phyloP scores from a whole-genome alignment of 192 early-diverging fungal species.

The Mortierella antarctica region DNA sequence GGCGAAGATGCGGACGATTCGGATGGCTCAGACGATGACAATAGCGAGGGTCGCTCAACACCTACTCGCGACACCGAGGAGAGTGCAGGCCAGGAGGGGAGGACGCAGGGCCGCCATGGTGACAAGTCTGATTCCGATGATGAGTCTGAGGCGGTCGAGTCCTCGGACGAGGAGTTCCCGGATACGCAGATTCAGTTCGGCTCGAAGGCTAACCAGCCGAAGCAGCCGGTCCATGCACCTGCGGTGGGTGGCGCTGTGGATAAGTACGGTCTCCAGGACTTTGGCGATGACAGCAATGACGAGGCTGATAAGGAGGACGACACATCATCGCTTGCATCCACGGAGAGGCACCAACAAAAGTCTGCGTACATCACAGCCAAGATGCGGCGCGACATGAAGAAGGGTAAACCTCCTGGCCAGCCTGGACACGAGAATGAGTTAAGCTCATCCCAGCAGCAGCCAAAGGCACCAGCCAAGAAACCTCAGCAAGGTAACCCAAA shows the following conservation, averaged over 20 bases:
- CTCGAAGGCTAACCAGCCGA: conserved; percentile 13
- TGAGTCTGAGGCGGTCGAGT: conserved; percentile 47
- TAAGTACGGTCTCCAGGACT: conserved; percentile 65
- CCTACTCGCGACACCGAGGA: conserved; percentile 12
- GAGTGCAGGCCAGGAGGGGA: conserved; percentile 1
- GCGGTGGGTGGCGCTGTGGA: conserved; percentile 30
- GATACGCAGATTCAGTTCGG: conserved; percentile 60
- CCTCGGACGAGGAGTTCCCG: conserved; percentile 63
- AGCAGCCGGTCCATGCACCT: background rate
- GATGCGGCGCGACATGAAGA: conserved; percentile 85
- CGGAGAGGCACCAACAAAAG: conserved; percentile 30
- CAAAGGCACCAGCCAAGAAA: conserved; percentile 10
- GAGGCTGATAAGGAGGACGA: conserved; percentile 55
- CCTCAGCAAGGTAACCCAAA: conserved; percentile 13
- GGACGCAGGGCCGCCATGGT: conserved; percentile 7
- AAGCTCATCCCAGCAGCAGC: conserved; percentile 17
- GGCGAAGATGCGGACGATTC: conserved; percentile 30
- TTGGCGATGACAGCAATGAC: conserved; percentile 61
- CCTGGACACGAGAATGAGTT: background rate
- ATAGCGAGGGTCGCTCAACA: conserved; percentile 15
- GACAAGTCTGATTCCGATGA: conserved; percentile 39
- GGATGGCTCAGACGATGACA: conserved; percentile 38
- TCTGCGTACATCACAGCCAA: conserved; percentile 77
- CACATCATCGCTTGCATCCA: conserved; percentile 32
- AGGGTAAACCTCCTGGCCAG: conserved; percentile 55